These are phyloP conservation scores for Aspergillus uvarum DNA, from an alignment of 2,329 filamentous ascomycete species.

Conservation along the genomic window DNA sequence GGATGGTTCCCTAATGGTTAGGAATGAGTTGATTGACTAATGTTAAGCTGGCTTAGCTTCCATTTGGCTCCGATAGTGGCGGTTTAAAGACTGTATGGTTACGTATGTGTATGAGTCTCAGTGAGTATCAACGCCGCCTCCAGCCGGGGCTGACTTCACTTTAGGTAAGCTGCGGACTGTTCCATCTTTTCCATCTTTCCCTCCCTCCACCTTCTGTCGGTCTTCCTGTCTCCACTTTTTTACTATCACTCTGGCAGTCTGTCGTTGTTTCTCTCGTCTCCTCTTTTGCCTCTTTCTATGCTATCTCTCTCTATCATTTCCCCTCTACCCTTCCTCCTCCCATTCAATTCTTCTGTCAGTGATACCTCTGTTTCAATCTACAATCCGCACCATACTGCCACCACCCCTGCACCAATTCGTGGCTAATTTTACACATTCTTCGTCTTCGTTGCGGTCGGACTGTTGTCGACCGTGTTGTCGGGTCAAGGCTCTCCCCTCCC, in stretches of 20 bases:
- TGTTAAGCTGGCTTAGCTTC: too few species aligned
- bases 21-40: too few species aligned
- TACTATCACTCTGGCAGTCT: slow-evolving; percentile 1
- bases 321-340: slow-evolving; percentile 18
- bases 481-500: slow-evolving; percentile 6
- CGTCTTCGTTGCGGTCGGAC: slow-evolving; percentile 18
- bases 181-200: neutral
- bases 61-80: neutral
- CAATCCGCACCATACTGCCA: neutral
- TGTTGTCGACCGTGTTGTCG: slow-evolving; percentile 6
- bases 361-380: slow-evolving; percentile 1
- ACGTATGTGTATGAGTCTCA: too few species aligned
- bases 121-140: neutral
- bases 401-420: neutral
- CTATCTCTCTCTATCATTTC: slow-evolving; percentile 13
- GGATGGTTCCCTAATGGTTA: too few species aligned
- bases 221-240: neutral
- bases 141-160: neutral
- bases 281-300: slow-evolving; percentile 8
- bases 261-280: slow-evolving; percentile 5
- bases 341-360: neutral
- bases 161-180: neutral
- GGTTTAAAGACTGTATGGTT: neutral
- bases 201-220: slow-evolving; percentile 7
- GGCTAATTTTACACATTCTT: slow-evolving; percentile 4